phyloP scores from a whole-genome alignment of 768 basidiomycete genomes.

The Termitomyces sp. region DNA sequence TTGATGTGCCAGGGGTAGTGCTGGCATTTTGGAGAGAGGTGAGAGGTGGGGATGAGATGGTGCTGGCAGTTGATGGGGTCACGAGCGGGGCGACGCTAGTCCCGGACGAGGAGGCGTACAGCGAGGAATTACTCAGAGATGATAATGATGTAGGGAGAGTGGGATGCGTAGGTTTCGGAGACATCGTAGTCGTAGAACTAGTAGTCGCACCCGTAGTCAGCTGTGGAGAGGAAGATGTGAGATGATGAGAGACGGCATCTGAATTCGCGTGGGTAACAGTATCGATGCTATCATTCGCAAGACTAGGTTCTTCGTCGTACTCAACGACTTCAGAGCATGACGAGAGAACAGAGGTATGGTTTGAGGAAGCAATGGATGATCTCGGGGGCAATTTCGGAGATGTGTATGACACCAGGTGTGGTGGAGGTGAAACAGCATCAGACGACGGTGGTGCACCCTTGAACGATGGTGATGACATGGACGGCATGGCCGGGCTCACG shows the following conservation, averaged over 20 bases:
- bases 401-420: background rate
- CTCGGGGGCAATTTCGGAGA: background rate
- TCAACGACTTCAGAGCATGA: constrained; percentile 5
- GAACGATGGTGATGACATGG: background rate
- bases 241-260: background rate
- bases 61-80: background rate
- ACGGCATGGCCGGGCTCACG: background rate
- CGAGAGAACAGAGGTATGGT: constrained; percentile 4
- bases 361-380: background rate
- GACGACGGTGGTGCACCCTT: background rate
- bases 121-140: background rate
- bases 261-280: background rate
- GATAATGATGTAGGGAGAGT: background rate
- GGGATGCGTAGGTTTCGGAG: no score
- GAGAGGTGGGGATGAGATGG: background rate
- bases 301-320: background rate
- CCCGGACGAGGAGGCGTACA: constrained; percentile 2
- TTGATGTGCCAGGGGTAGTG: constrained; percentile 10
- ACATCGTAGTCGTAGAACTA: background rate
- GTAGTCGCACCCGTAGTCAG: background rate
- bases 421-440: background rate
- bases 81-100: background rate
- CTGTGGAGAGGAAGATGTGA: background rate
- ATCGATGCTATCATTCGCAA: background rate
- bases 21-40: constrained; percentile 5